Evolutionary conservation across 129 eudicot genomes (phyloP).

Genomic region (Chrysanthemum seticuspe): DNA sequence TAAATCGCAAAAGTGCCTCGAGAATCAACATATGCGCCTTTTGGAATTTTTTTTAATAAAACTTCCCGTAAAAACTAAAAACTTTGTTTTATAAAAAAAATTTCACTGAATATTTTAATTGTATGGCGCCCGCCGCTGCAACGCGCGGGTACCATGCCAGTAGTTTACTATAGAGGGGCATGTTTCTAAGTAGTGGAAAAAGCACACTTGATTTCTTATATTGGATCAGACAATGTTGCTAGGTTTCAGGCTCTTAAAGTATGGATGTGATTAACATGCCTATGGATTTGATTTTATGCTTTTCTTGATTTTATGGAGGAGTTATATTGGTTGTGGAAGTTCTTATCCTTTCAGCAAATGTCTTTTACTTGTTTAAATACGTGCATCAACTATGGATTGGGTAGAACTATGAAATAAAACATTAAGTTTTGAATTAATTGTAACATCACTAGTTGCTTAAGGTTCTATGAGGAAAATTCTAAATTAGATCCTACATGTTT

Average conservation of each 20-base stretch:
- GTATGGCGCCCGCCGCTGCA: too few relatives aligned
- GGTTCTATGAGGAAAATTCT: too few relatives aligned
- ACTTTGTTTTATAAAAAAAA: too few relatives aligned
- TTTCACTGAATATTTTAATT: too few relatives aligned
- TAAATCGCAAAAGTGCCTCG: too few relatives aligned
- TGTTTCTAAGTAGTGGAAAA: background rate
- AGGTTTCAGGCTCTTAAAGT: conserved; percentile 3
- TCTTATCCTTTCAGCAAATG: background rate
- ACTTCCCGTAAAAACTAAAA: too few relatives aligned
- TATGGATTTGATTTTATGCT: conserved; percentile 6
- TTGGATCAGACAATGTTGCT: conserved; percentile 14
- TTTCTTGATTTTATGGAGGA: conserved; percentile 9
- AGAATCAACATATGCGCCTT: too few relatives aligned
- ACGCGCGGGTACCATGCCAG: too few relatives aligned
- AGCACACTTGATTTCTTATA: conserved; percentile 8
- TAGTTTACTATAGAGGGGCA: too few relatives aligned
- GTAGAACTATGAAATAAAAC: background rate
- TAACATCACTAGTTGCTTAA: too few relatives aligned
- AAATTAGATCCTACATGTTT: background rate
- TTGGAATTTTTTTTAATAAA: too few relatives aligned
- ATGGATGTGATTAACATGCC: background rate
- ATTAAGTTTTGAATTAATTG: too few relatives aligned
- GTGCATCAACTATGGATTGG: background rate
- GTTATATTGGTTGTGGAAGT: background rate
- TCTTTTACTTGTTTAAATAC: background rate